Evolutionary conservation across 495 filamentous ascomycete genomes (phyloP), one percentile per base, ranked within the genome.

Genomic region (Xeromyces bisporus): DNA sequence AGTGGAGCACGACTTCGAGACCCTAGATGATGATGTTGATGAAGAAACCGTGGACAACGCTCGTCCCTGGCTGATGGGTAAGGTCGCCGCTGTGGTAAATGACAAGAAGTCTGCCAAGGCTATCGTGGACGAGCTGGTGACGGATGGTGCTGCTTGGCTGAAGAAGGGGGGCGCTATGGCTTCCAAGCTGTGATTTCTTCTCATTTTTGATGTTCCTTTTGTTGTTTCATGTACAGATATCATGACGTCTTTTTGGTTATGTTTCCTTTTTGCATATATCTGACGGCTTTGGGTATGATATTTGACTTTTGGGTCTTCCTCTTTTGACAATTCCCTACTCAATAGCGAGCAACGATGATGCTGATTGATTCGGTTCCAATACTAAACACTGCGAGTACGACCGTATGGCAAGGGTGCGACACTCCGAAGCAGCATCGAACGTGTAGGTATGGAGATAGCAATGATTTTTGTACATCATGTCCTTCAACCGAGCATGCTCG

Each of bases 21-120:
- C 72, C 54, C 56, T 91, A 39, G 62, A 69, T 23, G 74, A 78
- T 40, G 74, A 79, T 23, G 51, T 69, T 32, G 74, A 76, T 37
- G 72, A 78, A 27, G 84, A 94, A 20, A 72, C 75, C 16, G 71
- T 97, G 62, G 89, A 96, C 47, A 81, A 81, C 48, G 85, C 84
- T 39, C 71, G 83, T 17, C 89, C 89, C 9, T 92, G 72, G 66
- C 50, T 97, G 41, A 96, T 97, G 87, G 89, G 89, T 44, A 89
- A 96, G 64, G 89, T 83, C 23, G 77, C 89, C 14, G 86, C 89
- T 15, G 81, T 94, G 6, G 78, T 86, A 29, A 86, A 86, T 44
- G 84, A 96, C 57, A 80, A 77, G 69, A 91, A 91, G 73, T 53
- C 71, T 24, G 89, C 89, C 35, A 93, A 89, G 72, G 78, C 51